Conservation (phyloP, 257 asterid species). For the Lycium ferocissimum region DNA sequence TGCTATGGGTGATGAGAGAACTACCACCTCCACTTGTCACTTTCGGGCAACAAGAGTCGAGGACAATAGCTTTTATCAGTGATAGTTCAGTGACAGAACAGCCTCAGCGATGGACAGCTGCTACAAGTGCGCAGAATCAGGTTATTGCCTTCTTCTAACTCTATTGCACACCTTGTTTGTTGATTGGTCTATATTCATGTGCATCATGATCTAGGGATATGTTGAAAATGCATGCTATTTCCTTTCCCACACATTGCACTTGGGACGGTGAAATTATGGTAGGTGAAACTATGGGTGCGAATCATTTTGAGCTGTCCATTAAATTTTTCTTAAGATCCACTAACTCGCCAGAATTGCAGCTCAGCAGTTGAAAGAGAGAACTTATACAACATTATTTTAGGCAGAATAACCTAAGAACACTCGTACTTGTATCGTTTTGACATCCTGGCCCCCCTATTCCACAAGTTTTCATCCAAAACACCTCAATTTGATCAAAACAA, state of each 20-base stretch:
- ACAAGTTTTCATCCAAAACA: no score
- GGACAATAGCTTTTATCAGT: constrained; percentile 66
- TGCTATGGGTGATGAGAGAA: constrained; percentile 91
- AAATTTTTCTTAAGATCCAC: background rate
- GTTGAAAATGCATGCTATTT: background rate
- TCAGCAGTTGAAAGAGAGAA: background rate
- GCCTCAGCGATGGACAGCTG: constrained; percentile 71
- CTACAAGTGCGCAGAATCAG: constrained; percentile 75
- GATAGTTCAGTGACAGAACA: constrained; percentile 58
- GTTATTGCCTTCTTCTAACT: constrained; percentile 39
- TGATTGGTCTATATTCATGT: background rate
- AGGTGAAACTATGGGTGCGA: background rate
- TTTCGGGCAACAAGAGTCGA: constrained; percentile 58
- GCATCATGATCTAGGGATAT: background rate
- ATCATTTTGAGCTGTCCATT: background rate
- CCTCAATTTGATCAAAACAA: no score
- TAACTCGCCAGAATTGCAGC: background rate
- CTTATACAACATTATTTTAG: background rate
- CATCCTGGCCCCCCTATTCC: no score
- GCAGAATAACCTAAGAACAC: no score
- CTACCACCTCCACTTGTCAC: constrained; percentile 66
- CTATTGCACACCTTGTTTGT: background rate
- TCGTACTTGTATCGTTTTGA: no score
- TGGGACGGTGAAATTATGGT: background rate
- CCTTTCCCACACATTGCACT: background rate